These are phyloP conservation scores for Tripterygium wilfordii DNA, from an alignment of 177 flowering plant genomes.

Conservation along the genomic window DNA sequence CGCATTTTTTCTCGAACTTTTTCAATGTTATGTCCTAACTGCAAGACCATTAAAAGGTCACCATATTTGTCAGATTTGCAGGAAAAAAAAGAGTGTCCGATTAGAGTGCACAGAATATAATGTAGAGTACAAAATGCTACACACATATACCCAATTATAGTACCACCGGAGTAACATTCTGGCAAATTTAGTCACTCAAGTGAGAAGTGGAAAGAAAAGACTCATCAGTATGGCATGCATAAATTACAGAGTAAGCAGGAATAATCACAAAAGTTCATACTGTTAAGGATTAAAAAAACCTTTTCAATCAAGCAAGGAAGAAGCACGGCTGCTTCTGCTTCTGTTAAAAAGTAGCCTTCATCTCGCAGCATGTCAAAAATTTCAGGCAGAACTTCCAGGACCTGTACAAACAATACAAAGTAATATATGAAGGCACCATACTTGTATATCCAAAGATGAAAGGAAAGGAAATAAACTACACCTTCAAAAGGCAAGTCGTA, in stretches of 20 bases:
- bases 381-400: conserved; percentile 90
- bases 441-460: neutral
- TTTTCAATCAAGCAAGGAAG: conserved; percentile 94
- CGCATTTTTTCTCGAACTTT: conserved; percentile 92
- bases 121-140: no score
- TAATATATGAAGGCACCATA: neutral
- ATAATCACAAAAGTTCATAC: neutral
- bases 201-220: no score
- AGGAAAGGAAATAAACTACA: conserved; percentile 9
- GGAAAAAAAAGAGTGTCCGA: no score
- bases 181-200: no score
- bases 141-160: no score
- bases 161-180: no score
- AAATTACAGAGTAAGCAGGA: no score
- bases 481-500: conserved; percentile 97
- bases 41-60: conserved; percentile 18
- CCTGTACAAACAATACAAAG: conserved; percentile 31
- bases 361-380: conserved; percentile 67
- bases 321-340: conserved; percentile 91
- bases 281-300: conserved; percentile 32
- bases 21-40: conserved; percentile 98
- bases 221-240: no score
- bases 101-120: no score
- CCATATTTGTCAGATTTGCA: neutral
- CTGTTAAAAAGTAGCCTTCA: conserved; percentile 71